Conservation (phyloP, 495 filamentous ascomycete species). For the Annulohypoxylon stygium region DNA sequence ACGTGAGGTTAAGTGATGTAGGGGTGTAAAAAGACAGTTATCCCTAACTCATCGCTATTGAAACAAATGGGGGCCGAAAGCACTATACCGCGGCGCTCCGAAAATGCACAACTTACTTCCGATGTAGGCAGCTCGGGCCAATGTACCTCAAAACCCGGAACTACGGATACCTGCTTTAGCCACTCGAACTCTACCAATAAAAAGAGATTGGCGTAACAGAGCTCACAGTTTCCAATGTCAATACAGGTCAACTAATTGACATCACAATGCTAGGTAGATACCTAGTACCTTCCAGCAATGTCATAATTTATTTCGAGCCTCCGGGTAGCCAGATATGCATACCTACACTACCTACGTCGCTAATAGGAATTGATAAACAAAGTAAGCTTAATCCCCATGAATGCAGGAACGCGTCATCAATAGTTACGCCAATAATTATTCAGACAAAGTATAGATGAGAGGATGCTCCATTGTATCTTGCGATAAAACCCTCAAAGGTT, state of each 20-base stretch:
- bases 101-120: slow-evolving; percentile 2
- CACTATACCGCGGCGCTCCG: background rate
- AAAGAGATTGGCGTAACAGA: background rate
- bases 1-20: background rate
- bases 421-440: background rate
- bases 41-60: background rate
- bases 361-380: background rate
- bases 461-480: slow-evolving; percentile 2
- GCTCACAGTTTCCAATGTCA: background rate
- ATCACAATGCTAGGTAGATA: background rate
- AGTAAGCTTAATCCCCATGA: background rate
- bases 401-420: background rate
- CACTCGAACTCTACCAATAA: background rate
- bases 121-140: slow-evolving; percentile 17
- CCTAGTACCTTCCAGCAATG: background rate
- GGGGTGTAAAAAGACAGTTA: background rate
- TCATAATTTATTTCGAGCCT: background rate
- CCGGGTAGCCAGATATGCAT: background rate
- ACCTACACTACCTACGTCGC: background rate
- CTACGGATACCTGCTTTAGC: background rate
- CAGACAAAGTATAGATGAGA: background rate
- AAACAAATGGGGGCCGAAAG: background rate
- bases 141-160: background rate
- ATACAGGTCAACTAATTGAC: background rate
- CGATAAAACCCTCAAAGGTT: background rate